These are phyloP conservation scores for Plasmodium sp. DNA, from an alignment of 169 alveolate genomes.

Conservation along the genomic window DNA sequence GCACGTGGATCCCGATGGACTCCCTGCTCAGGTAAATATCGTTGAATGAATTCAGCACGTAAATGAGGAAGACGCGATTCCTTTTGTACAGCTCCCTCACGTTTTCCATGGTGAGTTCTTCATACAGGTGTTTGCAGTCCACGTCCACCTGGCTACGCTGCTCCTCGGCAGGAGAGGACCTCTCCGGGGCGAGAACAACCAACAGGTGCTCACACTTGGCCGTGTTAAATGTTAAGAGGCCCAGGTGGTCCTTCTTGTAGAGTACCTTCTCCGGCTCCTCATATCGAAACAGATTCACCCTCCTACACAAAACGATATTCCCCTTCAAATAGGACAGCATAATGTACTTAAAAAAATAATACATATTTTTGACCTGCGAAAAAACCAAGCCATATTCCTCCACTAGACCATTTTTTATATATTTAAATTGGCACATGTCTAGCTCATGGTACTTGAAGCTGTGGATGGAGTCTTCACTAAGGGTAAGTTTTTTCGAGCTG, in stretches of 20 bases:
- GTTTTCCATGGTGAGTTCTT: slow-evolving; percentile 27
- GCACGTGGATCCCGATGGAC: slow-evolving; percentile 11
- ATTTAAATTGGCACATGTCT: slow-evolving; percentile 53
- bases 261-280: neutral
- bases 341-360: slow-evolving; percentile 54
- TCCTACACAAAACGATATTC: neutral
- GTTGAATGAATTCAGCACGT: slow-evolving; percentile 28
- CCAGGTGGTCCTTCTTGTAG: slow-evolving; percentile 17
- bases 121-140: slow-evolving; percentile 6
- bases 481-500: neutral
- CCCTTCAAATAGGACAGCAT: slow-evolving; percentile 54
- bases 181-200: slow-evolving; percentile 1
- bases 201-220: slow-evolving; percentile 41
- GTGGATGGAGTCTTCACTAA: slow-evolving; percentile 33
- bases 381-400: slow-evolving; percentile 48
- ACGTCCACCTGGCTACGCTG: neutral
- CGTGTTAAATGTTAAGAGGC: slow-evolving; percentile 16
- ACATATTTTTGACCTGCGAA: slow-evolving; percentile 6
- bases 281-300: slow-evolving; percentile 1
- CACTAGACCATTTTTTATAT: slow-evolving; percentile 14
- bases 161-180: neutral
- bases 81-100: slow-evolving; percentile 45
- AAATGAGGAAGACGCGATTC: slow-evolving; percentile 33
- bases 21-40: neutral
- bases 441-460: slow-evolving; percentile 41